Evolutionary conservation across 1,284 basidiomycete genomes (phyloP).

Genomic region (Fomitopsis palustris): DNA sequence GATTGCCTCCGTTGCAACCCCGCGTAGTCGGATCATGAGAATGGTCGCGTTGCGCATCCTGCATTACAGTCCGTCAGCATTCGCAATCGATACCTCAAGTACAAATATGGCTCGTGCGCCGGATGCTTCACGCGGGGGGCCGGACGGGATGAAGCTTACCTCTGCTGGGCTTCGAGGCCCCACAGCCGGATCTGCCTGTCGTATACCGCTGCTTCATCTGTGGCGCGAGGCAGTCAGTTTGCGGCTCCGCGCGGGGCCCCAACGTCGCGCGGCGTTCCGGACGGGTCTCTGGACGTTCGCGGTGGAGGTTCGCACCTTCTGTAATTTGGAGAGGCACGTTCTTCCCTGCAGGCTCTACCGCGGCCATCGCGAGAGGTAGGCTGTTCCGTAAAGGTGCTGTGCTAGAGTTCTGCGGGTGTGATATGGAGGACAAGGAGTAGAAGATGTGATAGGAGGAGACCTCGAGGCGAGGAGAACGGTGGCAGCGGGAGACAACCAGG

Average conservation of each 20-base stretch:
- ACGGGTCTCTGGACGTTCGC: not conserved
- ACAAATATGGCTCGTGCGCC: not conserved
- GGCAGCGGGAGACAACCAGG: not conserved
- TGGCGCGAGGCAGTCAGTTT: conserved; percentile 3
- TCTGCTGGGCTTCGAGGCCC: conserved; percentile 97
- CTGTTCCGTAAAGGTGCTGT: not conserved
- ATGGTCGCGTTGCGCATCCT: conserved; percentile 96
- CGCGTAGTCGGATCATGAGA: conserved; percentile 77
- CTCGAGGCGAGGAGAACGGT: not conserved
- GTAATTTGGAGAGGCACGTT: conserved; percentile 38
- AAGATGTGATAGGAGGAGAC: not conserved
- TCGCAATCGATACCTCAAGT: not conserved
- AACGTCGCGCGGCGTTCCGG: not conserved
- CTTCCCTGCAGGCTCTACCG: conserved; percentile 29
- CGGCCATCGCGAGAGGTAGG: conserved; percentile 21
- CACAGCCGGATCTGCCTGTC: conserved; percentile 97
- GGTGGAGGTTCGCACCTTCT: conserved; percentile 32
- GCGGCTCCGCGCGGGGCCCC: not conserved
- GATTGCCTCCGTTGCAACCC: conserved; percentile 91
- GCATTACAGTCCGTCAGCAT: not conserved
- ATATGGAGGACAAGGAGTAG: not conserved
- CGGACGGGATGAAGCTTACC: conserved; percentile 42
- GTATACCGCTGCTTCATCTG: conserved; percentile 86
- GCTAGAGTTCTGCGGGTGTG: not conserved
- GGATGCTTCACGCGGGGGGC: not conserved